Evolutionary conservation across 2,329 filamentous ascomycete species (phyloP), one percentile per base, ranked within the genome.

Genomic region (Xylariaceae sp.): DNA sequence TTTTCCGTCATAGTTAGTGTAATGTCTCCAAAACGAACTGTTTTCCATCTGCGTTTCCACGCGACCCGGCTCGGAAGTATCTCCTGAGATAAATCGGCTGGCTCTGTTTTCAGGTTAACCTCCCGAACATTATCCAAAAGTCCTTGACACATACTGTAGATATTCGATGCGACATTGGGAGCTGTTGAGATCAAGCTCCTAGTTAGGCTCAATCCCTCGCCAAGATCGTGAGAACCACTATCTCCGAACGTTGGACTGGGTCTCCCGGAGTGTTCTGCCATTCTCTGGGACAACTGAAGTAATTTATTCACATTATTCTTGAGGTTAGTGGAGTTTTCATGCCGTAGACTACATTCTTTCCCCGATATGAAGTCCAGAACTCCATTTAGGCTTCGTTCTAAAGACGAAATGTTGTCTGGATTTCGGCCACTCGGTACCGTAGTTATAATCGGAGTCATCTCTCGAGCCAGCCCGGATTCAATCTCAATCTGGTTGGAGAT

Each of bases 1-100:
- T 45, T 45, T 22, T 45, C 42, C 8, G 27, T 39, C 19, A 45
- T 20, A 34, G 42, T 45, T 27, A 45, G 21, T 19, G 36, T 44
- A 17, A 20, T 45, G 37, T 17, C 20, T 8, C 42, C 42, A 17
- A 40, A 11, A 40, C 36, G 36, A 27, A 45, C 7, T 35, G 36
- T 16, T 21, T 27, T 45, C 19, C 21, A 32, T 25, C 37, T 39
- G 16, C 23, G 36, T 25, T 27, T 40, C 27, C 37, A 40, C 17
- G 25, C 19, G 17, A 45, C 36, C 22, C 23, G 25, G 6, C 36
- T 33, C 6, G 37, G 37, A 39, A 39, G 11, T 34, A 34, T 40
- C 14, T 34, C 21, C 14, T 35, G 25, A 34, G 42, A 36, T 25
- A 36, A 20, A 4, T 22, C 27, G 21, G 35, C 36, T 14, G 42